phyloP scores from a whole-genome alignment of 108 stramenopile genomes.

The Fragilariopsis cylindrus region DNA sequence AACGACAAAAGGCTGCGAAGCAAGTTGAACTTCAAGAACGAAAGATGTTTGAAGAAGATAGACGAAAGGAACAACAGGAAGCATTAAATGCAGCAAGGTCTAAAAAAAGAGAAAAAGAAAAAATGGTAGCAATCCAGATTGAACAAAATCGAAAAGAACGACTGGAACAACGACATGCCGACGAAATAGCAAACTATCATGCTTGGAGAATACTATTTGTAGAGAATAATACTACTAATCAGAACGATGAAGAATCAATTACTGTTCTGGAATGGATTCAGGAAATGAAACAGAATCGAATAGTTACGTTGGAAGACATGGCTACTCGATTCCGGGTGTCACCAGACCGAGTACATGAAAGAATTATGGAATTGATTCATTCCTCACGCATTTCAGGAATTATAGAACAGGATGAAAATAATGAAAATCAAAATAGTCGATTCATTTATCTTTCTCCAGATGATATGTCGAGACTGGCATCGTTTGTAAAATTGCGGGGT shows the following conservation, averaged over 20 bases:
- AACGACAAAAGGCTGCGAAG: conserved; percentile 71
- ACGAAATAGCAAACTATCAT: conserved; percentile 19
- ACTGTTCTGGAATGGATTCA: conserved; percentile 45
- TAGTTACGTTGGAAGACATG: conserved; percentile 31
- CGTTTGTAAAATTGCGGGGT: not conserved
- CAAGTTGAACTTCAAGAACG: conserved; percentile 61
- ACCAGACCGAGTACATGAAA: conserved; percentile 5
- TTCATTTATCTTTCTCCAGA: conserved; percentile 19
- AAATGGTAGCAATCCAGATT: not conserved
- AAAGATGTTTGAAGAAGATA: conserved; percentile 47
- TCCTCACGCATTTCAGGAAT: conserved; percentile 34
- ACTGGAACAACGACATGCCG: conserved; percentile 14
- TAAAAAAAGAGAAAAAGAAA: conserved; percentile 22
- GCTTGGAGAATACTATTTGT: conserved; percentile 27
- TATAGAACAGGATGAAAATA: conserved; percentile 10
- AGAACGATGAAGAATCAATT: conserved; percentile 1
- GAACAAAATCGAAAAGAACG: conserved; percentile 28
- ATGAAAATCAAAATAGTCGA: conserved; percentile 5
- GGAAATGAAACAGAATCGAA: conserved; percentile 28
- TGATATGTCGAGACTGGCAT: conserved; percentile 18
- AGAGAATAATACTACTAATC: not conserved
- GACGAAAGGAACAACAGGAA: conserved; percentile 42
- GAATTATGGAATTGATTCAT: conserved; percentile 39
- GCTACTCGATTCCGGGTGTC: conserved; percentile 41
- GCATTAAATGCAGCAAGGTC: conserved; percentile 25